phyloP scores from a whole-genome alignment of 1,284 basidiomycete species.

The Sanguinoderma infundibulare region DNA sequence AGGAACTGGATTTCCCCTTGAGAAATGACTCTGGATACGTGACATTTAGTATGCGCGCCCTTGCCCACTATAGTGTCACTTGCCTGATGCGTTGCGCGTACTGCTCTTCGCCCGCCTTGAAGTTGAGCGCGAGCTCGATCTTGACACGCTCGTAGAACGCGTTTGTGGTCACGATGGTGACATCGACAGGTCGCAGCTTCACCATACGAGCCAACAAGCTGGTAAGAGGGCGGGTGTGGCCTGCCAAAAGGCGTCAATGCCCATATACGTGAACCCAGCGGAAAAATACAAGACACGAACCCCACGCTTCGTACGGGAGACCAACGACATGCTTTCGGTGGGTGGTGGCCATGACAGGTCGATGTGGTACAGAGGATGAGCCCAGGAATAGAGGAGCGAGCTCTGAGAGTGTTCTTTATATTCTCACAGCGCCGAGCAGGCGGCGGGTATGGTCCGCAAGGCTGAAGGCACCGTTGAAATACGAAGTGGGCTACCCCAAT shows the following conservation, averaged over 20 bases:
- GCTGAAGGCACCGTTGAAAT: not conserved
- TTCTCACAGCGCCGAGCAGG: not conserved
- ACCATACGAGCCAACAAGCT: not conserved
- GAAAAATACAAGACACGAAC: not conserved
- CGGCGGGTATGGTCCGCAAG: not conserved
- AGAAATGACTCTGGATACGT: conserved; percentile 13
- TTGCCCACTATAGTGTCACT: not conserved
- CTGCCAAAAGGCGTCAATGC: not conserved
- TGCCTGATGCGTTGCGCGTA: not conserved
- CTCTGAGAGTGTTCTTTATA: not conserved
- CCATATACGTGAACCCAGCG: not conserved
- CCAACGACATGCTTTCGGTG: not conserved
- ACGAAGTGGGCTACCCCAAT: not conserved
- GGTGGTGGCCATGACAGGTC: not conserved
- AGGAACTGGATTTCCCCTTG: not conserved
- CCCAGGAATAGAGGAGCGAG: not conserved
- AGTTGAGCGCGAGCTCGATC: not conserved
- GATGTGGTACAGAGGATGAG: not conserved
- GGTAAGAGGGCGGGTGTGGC: not conserved
- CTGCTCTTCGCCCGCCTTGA: not conserved
- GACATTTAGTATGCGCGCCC: not conserved
- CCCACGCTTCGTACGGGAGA: not conserved
- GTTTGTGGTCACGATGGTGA: not conserved
- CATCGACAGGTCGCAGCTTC: not conserved
- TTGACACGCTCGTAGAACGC: not conserved